These are phyloP conservation scores for Coprinopsis sp. DNA, from an alignment of 768 basidiomycete species.

Conservation along the genomic window DNA sequence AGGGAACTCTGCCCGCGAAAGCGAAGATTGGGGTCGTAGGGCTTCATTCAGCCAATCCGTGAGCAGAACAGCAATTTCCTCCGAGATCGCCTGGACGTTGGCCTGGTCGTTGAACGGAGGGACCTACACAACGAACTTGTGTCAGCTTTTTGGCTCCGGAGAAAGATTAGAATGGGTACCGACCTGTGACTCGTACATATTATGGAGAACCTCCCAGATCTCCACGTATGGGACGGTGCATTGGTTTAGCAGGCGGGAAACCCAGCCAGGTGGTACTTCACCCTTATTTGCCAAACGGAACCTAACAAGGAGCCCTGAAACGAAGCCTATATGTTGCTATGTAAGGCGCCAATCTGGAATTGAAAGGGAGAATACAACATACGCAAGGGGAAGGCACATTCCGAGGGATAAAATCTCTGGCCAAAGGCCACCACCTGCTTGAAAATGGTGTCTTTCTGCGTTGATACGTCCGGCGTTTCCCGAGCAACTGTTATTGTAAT, in stretches of 20 bases:
- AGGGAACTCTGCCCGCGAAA: slow-evolving; percentile 64
- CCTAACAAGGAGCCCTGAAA: slow-evolving; percentile 70
- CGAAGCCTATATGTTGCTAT: slow-evolving; percentile 51
- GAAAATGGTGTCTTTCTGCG: slow-evolving; percentile 57
- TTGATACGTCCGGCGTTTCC: slow-evolving; percentile 49
- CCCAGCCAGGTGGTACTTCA: slow-evolving; percentile 73
- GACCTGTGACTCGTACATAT: slow-evolving; percentile 88
- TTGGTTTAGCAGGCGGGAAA: slow-evolving; percentile 69
- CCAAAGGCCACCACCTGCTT: slow-evolving; percentile 67
- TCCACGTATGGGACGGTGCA: slow-evolving; percentile 79
- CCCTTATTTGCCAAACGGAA: slow-evolving; percentile 62
- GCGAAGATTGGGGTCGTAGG: slow-evolving; percentile 65
- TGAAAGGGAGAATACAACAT: slow-evolving; percentile 26
- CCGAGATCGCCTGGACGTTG: slow-evolving; percentile 75
- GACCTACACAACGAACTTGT: slow-evolving; percentile 40
- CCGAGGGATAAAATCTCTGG: slow-evolving; percentile 86
- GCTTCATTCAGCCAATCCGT: slow-evolving; percentile 77
- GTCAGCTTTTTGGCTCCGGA: neutral
- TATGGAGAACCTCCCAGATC: slow-evolving; percentile 81
- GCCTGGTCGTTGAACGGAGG: slow-evolving; percentile 80
- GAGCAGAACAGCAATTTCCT: slow-evolving; percentile 77
- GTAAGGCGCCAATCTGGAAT: slow-evolving; percentile 1
- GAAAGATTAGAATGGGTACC: slow-evolving; percentile 16
- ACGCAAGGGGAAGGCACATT: slow-evolving; percentile 87
- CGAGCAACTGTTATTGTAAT: slow-evolving; percentile 39